These are phyloP conservation scores for Colletotrichum truncatum DNA, from an alignment of 2,329 filamentous ascomycete genomes.

Conservation along the genomic window DNA sequence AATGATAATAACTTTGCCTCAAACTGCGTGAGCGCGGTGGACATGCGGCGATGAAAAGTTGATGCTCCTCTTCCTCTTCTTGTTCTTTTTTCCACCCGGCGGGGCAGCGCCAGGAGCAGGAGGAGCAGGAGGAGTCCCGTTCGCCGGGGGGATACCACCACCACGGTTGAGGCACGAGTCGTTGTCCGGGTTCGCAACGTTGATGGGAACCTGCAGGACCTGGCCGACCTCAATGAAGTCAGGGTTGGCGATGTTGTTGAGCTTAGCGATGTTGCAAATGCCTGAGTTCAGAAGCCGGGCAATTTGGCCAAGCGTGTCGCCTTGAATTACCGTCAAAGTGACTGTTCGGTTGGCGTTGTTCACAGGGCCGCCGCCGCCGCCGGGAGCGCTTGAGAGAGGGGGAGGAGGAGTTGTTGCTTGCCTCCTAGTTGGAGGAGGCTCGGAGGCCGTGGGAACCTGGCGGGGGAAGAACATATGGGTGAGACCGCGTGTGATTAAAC, in stretches of 20 bases:
- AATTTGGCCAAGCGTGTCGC: slow-evolving; percentile 20
- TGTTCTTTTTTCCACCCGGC: background rate
- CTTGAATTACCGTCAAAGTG: background rate
- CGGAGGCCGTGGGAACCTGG: background rate
- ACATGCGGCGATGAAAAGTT: background rate
- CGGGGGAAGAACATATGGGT: background rate
- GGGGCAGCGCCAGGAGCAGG: background rate
- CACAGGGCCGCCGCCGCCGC: background rate
- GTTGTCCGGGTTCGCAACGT: slow-evolving; percentile 21
- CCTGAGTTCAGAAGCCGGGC: slow-evolving; percentile 22
- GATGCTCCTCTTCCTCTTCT: background rate
- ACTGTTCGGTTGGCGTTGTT: slow-evolving; percentile 16
- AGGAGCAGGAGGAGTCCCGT: background rate
- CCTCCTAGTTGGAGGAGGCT: background rate
- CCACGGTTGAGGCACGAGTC: slow-evolving; percentile 15
- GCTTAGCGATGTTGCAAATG: slow-evolving; percentile 25
- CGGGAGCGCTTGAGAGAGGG: background rate
- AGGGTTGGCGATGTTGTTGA: slow-evolving; percentile 19
- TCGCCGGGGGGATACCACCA: slow-evolving; percentile 3
- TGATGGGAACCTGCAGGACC: slow-evolving; percentile 9
- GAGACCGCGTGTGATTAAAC: slow-evolving; percentile 8
- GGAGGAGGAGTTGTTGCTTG: background rate
- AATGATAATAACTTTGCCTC: too few relatives aligned
- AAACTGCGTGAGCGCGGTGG: background rate
- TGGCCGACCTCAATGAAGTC: slow-evolving; percentile 6